These are phyloP conservation scores for Hymenoscyphus scutula DNA, from an alignment of 2,329 filamentous ascomycete genomes.

Conservation along the genomic window DNA sequence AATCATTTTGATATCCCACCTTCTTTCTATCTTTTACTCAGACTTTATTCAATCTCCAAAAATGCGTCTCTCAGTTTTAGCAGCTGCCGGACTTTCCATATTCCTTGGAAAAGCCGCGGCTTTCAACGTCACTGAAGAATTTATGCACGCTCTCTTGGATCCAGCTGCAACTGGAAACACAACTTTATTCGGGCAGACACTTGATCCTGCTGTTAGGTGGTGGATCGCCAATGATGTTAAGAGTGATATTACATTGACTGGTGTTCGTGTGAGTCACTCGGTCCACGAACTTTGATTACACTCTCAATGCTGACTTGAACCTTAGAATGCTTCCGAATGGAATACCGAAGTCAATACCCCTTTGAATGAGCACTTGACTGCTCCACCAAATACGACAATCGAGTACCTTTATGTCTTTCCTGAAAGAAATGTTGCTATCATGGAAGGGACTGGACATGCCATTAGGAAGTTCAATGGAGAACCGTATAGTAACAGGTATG, in stretches of 20 bases:
- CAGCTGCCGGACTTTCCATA: neutral
- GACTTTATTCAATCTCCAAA: neutral
- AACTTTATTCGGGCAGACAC: neutral
- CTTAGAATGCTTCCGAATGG: constrained; percentile 1
- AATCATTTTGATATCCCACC: neutral
- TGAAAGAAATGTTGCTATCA: neutral
- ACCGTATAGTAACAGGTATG: neutral
- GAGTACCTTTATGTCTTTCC: neutral
- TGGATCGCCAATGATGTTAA: neutral
- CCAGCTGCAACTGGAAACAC: neutral
- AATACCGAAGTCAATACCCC: neutral
- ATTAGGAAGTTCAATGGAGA: neutral
- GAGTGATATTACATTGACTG: neutral
- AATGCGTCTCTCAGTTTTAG: neutral
- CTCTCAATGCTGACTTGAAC: neutral
- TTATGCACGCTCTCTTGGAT: neutral
- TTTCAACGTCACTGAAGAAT: neutral
- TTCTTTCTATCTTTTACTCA: neutral
- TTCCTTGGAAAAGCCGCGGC: neutral
- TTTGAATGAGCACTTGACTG: neutral
- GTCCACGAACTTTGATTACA: neutral
- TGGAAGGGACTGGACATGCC: neutral
- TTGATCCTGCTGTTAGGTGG: neutral
- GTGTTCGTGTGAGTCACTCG: neutral
- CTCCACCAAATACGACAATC: neutral